Percentiles rank a stretch among this genome's conserved stretches.
These are phyloP conservation scores for Nicotiana knightiana DNA, from an alignment of 257 asterid genomes.

Conservation along the genomic window DNA sequence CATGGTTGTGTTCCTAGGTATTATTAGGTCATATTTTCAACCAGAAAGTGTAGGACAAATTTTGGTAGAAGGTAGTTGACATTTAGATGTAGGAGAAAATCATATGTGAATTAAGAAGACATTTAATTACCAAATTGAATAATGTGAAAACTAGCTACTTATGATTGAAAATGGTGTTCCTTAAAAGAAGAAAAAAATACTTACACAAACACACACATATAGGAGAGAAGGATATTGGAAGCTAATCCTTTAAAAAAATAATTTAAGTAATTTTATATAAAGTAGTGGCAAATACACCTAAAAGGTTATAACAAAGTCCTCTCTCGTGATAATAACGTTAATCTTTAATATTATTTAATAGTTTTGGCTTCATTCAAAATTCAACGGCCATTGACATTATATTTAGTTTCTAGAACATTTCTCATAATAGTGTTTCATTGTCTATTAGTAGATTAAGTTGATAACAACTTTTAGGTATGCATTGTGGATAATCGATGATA, in stretches of 20 bases:
- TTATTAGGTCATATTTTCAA: not conserved
- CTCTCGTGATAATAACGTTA: not conserved
- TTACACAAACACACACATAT: too few species aligned
- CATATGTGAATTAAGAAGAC: not conserved
- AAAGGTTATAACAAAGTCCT: not conserved
- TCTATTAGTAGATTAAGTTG: not conserved
- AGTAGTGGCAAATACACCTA: not conserved
- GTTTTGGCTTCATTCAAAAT: conserved; percentile 1
- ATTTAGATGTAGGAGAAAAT: not conserved
- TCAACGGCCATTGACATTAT: not conserved
- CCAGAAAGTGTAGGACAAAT: not conserved
- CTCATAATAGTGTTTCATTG: not conserved
- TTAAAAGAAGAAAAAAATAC: not conserved
- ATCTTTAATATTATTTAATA: not conserved
- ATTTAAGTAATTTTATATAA: too few species aligned
- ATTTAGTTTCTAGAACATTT: not conserved
- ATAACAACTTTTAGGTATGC: not conserved
- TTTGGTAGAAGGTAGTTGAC: conserved; percentile 7
- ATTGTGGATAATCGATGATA: too few species aligned
- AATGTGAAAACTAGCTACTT: conserved; percentile 2
- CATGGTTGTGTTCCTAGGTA: not conserved
- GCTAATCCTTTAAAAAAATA: too few species aligned
- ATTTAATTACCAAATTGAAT: not conserved
- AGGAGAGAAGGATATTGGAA: too few species aligned
- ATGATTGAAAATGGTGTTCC: not conserved